These are phyloP conservation scores for Acmispon strigosus DNA, from an alignment of 306 rosid genomes.

Conservation along the genomic window DNA sequence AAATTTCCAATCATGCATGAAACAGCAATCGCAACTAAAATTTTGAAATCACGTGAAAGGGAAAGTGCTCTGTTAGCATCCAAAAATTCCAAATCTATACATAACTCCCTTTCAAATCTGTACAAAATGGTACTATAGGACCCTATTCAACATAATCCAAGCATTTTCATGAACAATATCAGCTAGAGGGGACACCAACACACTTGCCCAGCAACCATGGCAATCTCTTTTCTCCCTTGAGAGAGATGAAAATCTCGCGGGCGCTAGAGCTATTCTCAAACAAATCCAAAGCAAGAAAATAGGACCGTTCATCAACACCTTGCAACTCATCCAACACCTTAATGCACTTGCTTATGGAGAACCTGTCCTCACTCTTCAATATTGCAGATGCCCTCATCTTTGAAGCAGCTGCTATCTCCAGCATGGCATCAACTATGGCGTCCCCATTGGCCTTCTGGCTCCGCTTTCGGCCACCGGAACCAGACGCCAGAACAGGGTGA, in stretches of 20 bases:
- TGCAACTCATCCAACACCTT: slow-evolving; percentile 72
- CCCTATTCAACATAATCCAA: slow-evolving; percentile 10
- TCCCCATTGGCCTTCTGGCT: slow-evolving; percentile 76
- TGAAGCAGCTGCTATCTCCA: slow-evolving; percentile 77
- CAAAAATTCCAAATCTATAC: slow-evolving; percentile 6
- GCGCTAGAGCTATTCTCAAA: slow-evolving; percentile 54
- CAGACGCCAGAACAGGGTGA: slow-evolving; percentile 41
- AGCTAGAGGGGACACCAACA: slow-evolving; percentile 36
- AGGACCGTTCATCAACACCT: slow-evolving; percentile 56
- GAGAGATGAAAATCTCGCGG: slow-evolving; percentile 74
- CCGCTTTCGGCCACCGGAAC: slow-evolving; percentile 59
- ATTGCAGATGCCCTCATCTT: slow-evolving; percentile 71
- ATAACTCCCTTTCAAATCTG: slow-evolving; percentile 17
- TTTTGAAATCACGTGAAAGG: not conserved
- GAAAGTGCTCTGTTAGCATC: slow-evolving; percentile 13
- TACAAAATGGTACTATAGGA: slow-evolving; percentile 27
- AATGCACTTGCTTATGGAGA: slow-evolving; percentile 76
- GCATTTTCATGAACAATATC: slow-evolving; percentile 21
- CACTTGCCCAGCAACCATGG: slow-evolving; percentile 69
- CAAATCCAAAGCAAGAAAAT: slow-evolving; percentile 73
- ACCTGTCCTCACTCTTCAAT: slow-evolving; percentile 69
- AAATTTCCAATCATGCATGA: slow-evolving; percentile 16
- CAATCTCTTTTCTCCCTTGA: slow-evolving; percentile 53
- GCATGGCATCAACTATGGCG: slow-evolving; percentile 79
- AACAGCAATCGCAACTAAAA: slow-evolving; percentile 15